These are phyloP conservation scores for Acanthamoeba healyi DNA, from an alignment of 208 protist species.

Conservation along the genomic window DNA sequence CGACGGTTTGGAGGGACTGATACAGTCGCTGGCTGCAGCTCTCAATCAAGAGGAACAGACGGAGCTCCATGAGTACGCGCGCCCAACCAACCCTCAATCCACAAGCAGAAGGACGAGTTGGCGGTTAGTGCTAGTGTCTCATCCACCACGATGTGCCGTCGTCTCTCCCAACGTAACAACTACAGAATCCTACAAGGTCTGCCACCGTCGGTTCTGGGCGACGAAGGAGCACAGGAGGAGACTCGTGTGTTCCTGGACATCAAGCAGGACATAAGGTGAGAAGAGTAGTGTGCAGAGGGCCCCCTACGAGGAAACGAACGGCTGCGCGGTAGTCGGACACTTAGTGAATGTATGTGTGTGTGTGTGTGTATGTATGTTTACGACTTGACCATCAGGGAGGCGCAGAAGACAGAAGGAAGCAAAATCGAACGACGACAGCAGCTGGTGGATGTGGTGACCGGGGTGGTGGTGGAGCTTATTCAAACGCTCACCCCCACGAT, in stretches of 20 bases:
- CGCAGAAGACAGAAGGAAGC: not conserved
- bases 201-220: constrained; percentile 13
- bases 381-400: constrained; percentile 22
- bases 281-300: no score
- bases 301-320: no score
- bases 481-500: constrained; percentile 10
- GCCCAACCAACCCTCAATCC: not conserved
- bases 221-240: constrained; percentile 44
- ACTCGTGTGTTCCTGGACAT: constrained; percentile 60
- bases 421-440: constrained; percentile 62
- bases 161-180: not conserved
- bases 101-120: no score
- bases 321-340: no score
- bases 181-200: constrained; percentile 31
- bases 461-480: constrained; percentile 56
- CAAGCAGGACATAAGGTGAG: constrained; percentile 28
- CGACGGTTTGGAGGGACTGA: not conserved
- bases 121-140: not conserved
- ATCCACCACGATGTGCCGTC: no score
- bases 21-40: not conserved
- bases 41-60: constrained; percentile 7
- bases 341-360: not conserved
- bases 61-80: not conserved
- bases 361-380: not conserved
- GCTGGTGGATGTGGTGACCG: constrained; percentile 43